phyloP scores from a whole-genome alignment of 1,284 basidiomycete species.

The Leccinum subrobustum region DNA sequence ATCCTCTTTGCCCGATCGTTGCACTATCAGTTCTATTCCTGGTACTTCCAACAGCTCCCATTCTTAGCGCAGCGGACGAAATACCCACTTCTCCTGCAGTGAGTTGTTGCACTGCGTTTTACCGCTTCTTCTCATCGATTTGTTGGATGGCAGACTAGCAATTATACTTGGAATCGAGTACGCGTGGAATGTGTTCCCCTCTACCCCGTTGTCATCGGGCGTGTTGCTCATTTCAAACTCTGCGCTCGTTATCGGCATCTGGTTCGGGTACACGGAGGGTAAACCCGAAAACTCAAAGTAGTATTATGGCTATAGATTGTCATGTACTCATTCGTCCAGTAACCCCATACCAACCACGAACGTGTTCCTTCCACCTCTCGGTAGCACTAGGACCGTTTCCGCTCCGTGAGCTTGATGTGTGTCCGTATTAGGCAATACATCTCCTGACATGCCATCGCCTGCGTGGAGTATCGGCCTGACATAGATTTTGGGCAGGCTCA shows the following conservation, averaged over 20 bases:
- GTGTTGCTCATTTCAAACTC: conserved; percentile 60
- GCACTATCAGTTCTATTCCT: conserved; percentile 98
- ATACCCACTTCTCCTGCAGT: conserved; percentile 66
- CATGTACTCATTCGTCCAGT: conserved; percentile 20
- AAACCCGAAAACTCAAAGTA: conserved; percentile 14
- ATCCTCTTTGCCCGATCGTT: conserved; percentile 92
- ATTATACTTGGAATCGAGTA: conserved; percentile 74
- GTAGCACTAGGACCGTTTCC: conserved; percentile 69
- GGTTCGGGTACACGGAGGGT: conserved; percentile 52
- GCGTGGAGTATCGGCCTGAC: conserved; percentile 58
- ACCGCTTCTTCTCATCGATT: background rate
- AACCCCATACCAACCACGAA: conserved; percentile 72
- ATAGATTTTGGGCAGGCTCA: conserved; percentile 66
- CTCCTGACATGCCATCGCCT: conserved; percentile 51
- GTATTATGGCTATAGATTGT: background rate
- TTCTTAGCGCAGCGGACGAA: conserved; percentile 77
- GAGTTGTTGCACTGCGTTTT: conserved; percentile 25
- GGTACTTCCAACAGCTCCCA: conserved; percentile 95
- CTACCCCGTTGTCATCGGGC: conserved; percentile 70
- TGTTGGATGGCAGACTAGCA: conserved; percentile 46
- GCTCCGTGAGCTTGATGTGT: conserved; percentile 77
- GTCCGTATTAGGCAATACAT: conserved; percentile 61
- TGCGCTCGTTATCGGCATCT: conserved; percentile 62
- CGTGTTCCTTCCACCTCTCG: conserved; percentile 75
- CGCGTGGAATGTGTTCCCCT: conserved; percentile 87